Percentiles rank a stretch among this genome's conserved stretches.
phyloP scores from a whole-genome alignment of 2,329 filamentous ascomycete genomes.

The Fusarium nematophilum region DNA sequence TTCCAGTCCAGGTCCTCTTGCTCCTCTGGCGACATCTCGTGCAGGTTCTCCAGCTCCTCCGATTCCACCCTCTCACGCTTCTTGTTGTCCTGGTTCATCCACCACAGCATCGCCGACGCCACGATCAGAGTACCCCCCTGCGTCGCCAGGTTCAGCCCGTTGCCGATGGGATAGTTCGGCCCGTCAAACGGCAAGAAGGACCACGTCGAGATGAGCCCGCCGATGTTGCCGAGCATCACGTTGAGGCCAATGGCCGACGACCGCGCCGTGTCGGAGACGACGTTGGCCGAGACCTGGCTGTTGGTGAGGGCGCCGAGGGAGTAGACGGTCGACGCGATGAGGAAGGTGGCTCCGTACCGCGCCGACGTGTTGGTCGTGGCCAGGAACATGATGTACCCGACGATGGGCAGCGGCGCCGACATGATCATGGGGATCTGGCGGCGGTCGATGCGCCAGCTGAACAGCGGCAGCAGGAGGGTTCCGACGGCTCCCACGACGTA shows the following conservation, averaged over 20 bases:
- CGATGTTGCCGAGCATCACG: slow-evolving; percentile 55
- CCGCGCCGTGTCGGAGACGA: slow-evolving; percentile 31
- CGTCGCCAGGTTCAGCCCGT: slow-evolving; percentile 58
- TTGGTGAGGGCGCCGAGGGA: slow-evolving; percentile 57
- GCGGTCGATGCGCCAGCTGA: slow-evolving; percentile 64
- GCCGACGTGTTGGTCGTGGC: slow-evolving; percentile 57
- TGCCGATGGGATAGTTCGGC: slow-evolving; percentile 75
- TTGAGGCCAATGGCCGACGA: slow-evolving; percentile 34
- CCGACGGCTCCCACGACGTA: slow-evolving; percentile 71
- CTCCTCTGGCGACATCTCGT: neutral
- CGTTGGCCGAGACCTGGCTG: slow-evolving; percentile 26
- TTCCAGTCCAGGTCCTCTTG: slow-evolving; percentile 4
- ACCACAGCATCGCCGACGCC: slow-evolving; percentile 3
- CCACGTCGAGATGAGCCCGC: slow-evolving; percentile 74
- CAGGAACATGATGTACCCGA: slow-evolving; percentile 73
- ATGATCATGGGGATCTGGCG: slow-evolving; percentile 68
- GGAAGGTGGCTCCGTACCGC: slow-evolving; percentile 71
- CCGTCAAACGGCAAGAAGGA: slow-evolving; percentile 70
- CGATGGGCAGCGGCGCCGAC: slow-evolving; percentile 66
- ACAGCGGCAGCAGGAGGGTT: slow-evolving; percentile 63
- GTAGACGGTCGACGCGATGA: slow-evolving; percentile 46
- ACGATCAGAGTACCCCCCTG: slow-evolving; percentile 1
- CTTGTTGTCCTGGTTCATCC: slow-evolving; percentile 7
- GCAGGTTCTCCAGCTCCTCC: slow-evolving; percentile 5
- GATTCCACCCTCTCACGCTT: slow-evolving; percentile 1